These are phyloP conservation scores for Suhomyces emberorum DNA, from an alignment of 805 yeast genomes.

Conservation along the genomic window DNA sequence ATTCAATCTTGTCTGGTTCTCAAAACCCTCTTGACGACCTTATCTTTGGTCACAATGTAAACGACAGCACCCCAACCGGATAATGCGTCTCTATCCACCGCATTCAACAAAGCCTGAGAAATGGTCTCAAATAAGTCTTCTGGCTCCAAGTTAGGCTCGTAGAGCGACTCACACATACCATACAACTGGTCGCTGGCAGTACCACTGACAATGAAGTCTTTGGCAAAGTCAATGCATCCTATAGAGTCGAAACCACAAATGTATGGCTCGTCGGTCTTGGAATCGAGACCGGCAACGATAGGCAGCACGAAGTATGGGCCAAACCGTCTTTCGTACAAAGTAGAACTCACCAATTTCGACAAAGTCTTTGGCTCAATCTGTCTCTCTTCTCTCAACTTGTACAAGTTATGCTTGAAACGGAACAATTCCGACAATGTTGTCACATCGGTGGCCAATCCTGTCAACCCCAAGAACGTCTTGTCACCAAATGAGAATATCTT, in stretches of 20 bases:
- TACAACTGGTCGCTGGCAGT: conserved; percentile 95
- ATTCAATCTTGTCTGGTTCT: conserved; percentile 90
- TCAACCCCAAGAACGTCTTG: conserved; percentile 82
- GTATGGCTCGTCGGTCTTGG: conserved; percentile 79
- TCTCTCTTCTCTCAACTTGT: conserved; percentile 88
- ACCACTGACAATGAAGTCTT: conserved; percentile 93
- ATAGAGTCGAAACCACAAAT: conserved; percentile 94
- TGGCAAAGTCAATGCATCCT: conserved; percentile 93
- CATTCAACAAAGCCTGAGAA: conserved; percentile 88
- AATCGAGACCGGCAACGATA: conserved; percentile 89
- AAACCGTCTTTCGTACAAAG: conserved; percentile 85
- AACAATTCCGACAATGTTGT: conserved; percentile 78
- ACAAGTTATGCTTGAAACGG: conserved; percentile 80
- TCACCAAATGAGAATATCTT: conserved; percentile 81
- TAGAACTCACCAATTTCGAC: conserved; percentile 86
- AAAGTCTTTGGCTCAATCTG: conserved; percentile 89
- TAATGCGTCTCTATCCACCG: conserved; percentile 95
- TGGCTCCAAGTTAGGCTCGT: conserved; percentile 90
- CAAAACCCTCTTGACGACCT: conserved; percentile 80
- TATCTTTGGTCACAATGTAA: conserved; percentile 86
- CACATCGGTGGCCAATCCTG: conserved; percentile 95
- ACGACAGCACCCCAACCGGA: conserved; percentile 99
- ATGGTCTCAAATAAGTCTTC: conserved; percentile 95
- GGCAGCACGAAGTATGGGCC: conserved; percentile 98
- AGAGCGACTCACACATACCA: conserved; percentile 97